Conservation (phyloP, 2,329 filamentous ascomycete species). For the Colletotrichum cereale region DNA sequence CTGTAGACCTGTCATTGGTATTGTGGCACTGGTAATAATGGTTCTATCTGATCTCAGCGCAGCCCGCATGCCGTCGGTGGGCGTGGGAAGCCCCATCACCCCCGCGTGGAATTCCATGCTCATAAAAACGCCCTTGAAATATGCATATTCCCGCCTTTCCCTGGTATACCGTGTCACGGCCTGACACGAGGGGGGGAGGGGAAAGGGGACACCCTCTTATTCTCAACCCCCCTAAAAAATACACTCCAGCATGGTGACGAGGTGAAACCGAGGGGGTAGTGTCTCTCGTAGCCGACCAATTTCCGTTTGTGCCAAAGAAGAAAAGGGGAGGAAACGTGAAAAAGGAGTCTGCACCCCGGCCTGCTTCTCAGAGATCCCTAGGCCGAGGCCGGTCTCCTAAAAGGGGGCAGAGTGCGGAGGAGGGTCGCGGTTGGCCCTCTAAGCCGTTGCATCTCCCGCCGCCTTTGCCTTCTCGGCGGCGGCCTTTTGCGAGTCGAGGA, state of each 20-base stretch:
- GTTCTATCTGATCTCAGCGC: constrained; percentile 36
- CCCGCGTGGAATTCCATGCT: constrained; percentile 25
- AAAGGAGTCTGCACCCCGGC: background rate
- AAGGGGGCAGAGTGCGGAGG: constrained; percentile 29
- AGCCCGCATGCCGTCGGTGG: constrained; percentile 12
- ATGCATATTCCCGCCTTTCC: constrained; percentile 36
- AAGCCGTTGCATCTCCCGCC: constrained; percentile 29
- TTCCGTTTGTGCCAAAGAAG: constrained; percentile 32
- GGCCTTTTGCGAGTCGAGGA: constrained; percentile 67
- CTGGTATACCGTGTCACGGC: constrained; percentile 18
- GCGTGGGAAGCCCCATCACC: constrained; percentile 5
- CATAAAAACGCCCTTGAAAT: constrained; percentile 36
- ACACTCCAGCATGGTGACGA: constrained; percentile 6
- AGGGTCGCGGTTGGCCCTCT: constrained; percentile 10
- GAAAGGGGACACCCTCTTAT: background rate
- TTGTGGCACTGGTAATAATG: constrained; percentile 16
- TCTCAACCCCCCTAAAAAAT: constrained; percentile 24
- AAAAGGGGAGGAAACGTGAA: background rate
- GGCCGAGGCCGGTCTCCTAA: background rate
- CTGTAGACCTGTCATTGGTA: constrained; percentile 1
- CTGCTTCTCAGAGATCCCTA: background rate
- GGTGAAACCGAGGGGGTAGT: background rate
- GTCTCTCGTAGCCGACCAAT: background rate
- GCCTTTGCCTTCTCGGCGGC: constrained; percentile 55
- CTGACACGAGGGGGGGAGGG: constrained; percentile 1